phyloP scores from a whole-genome alignment of 75 land plant species.

The Selaginella moellendorffii region DNA sequence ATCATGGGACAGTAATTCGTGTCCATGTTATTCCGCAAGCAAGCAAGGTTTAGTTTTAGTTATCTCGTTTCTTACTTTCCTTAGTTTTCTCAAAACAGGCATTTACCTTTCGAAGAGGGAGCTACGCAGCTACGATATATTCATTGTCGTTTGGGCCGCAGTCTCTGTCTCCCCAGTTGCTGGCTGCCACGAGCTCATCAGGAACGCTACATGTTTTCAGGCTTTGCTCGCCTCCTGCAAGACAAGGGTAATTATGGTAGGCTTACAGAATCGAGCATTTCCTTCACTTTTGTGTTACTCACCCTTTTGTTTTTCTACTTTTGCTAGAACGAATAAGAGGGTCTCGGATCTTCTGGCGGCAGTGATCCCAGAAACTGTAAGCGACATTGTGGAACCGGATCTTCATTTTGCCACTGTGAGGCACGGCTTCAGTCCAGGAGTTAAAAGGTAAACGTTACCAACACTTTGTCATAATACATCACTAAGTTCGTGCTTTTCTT shows the following conservation, averaged over 20 bases:
- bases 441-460: no score
- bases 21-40: slow-evolving; percentile 65
- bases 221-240: slow-evolving; percentile 26
- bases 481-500: no score
- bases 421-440: slow-evolving; percentile 36
- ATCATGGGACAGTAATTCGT: slow-evolving; percentile 67
- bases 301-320: not conserved
- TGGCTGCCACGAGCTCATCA: slow-evolving; percentile 56
- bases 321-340: slow-evolving; percentile 21
- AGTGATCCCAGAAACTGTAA: slow-evolving; percentile 44
- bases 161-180: slow-evolving; percentile 41
- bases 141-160: slow-evolving; percentile 72
- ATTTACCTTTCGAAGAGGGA: slow-evolving; percentile 64
- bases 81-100: no score
- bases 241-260: slow-evolving; percentile 31
- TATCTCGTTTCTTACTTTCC: no score
- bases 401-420: slow-evolving; percentile 44
- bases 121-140: slow-evolving; percentile 59
- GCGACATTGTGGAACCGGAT: slow-evolving; percentile 50
- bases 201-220: slow-evolving; percentile 59
- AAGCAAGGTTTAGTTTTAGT: slow-evolving; percentile 52
- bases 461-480: no score
- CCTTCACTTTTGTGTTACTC: not conserved
- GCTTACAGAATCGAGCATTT: not conserved
- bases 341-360: slow-evolving; percentile 38